Conservation (phyloP, 352 stramenopile genomes). For the Globisporangium abappressorium region DNA sequence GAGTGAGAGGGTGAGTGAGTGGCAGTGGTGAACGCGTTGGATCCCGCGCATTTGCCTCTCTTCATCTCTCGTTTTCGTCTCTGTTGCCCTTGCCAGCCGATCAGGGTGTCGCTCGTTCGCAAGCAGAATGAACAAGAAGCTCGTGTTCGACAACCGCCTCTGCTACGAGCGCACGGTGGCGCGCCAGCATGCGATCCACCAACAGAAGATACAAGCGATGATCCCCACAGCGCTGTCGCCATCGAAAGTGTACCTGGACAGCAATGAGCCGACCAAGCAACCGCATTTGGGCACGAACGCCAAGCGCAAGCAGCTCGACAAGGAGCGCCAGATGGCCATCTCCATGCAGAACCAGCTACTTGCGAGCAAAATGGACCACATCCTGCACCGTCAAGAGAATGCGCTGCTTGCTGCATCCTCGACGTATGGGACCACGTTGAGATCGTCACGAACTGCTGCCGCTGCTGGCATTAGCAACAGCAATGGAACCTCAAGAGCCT, state of each 20-base stretch:
- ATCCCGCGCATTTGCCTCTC: neutral
- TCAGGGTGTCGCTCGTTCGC: neutral
- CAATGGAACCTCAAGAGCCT: neutral
- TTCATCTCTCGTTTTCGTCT: neutral
- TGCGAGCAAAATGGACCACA: constrained; percentile 70
- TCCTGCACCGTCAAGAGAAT: constrained; percentile 62
- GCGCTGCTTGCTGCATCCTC: constrained; percentile 41
- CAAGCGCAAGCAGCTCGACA: constrained; percentile 61
- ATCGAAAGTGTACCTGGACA: constrained; percentile 61
- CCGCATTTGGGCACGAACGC: constrained; percentile 49
- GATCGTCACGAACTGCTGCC: neutral
- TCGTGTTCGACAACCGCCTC: constrained; percentile 78
- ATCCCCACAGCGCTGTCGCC: constrained; percentile 57
- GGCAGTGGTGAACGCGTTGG: constrained; percentile 2
- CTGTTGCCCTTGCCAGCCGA: neutral
- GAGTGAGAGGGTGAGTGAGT: neutral
- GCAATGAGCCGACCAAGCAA: constrained; percentile 38
- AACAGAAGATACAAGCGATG: constrained; percentile 61
- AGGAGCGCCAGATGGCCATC: constrained; percentile 59
- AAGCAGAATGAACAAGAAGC: constrained; percentile 60
- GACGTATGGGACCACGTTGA: constrained; percentile 5
- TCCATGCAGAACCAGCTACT: constrained; percentile 70
- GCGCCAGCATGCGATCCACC: constrained; percentile 58
- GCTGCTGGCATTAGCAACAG: no score
- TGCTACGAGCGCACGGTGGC: constrained; percentile 79